phyloP scores from a whole-genome alignment of 169 alveolate genomes.

The Plasmodium inui region DNA sequence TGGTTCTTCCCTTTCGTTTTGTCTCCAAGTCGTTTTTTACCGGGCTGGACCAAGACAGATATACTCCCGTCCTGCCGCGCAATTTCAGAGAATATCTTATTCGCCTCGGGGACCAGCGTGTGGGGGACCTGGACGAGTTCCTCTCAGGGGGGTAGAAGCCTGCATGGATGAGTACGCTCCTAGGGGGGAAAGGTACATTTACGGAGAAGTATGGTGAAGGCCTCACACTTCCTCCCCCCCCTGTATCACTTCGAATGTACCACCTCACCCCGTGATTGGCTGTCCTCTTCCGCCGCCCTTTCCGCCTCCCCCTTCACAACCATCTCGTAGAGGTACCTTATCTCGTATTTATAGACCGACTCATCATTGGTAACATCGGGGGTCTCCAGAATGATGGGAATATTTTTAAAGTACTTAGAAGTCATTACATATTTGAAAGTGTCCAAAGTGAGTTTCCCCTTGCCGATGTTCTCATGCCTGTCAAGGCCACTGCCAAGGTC shows the following conservation, averaged over 20 bases:
- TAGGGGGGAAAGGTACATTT: constrained; percentile 7
- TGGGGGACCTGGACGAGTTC: constrained; percentile 8
- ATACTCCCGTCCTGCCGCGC: constrained; percentile 42
- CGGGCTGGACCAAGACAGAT: constrained; percentile 38
- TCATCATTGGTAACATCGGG: constrained; percentile 89
- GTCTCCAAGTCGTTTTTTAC: constrained; percentile 75
- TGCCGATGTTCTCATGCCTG: constrained; percentile 92
- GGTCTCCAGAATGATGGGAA: constrained; percentile 91
- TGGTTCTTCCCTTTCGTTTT: constrained; percentile 77
- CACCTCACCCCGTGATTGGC: too few species aligned
- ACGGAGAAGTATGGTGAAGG: not conserved
- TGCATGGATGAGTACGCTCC: not conserved
- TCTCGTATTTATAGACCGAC: constrained; percentile 87
- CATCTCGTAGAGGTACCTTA: constrained; percentile 83
- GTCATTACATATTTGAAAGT: constrained; percentile 89
- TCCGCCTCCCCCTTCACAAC: too few species aligned
- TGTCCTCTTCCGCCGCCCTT: too few species aligned
- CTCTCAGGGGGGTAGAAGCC: not conserved
- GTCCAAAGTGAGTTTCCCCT: constrained; percentile 89
- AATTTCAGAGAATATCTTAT: constrained; percentile 44
- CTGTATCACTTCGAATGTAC: too few species aligned
- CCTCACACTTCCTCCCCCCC: too few species aligned
- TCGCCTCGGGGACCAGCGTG: constrained; percentile 41
- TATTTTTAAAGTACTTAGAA: constrained; percentile 86
- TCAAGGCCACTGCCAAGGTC: constrained; percentile 91